Percentiles rank a stretch among this genome's conserved stretches.
phyloP scores from a whole-genome alignment of 2,329 filamentous ascomycete genomes.

The Aureobasidium subglaciale region DNA sequence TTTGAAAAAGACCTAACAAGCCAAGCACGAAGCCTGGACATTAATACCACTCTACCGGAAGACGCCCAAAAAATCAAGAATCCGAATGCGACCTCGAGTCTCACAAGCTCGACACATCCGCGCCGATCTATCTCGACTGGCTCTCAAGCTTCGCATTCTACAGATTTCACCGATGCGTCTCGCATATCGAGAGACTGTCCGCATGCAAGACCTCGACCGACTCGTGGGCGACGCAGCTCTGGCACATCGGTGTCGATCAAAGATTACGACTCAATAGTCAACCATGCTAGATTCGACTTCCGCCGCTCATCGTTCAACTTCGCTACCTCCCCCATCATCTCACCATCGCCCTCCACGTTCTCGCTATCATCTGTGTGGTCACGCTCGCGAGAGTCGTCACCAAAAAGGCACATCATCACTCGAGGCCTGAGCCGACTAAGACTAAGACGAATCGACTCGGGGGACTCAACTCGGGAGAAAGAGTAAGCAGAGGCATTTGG shows the following conservation, averaged over 20 bases:
- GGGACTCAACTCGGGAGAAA: constrained; percentile 20
- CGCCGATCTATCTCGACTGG: constrained; percentile 27
- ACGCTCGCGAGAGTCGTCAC: constrained; percentile 23
- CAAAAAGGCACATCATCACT: constrained; percentile 27
- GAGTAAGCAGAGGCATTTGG: neutral
- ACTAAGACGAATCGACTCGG: constrained; percentile 24
- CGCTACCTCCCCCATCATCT: constrained; percentile 22
- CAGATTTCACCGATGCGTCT: constrained; percentile 28
- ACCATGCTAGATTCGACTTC: constrained; percentile 20
- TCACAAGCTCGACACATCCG: constrained; percentile 15
- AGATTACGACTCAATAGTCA: constrained; percentile 29
- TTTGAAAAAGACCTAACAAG: constrained; percentile 23
- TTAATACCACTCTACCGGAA: constrained; percentile 17
- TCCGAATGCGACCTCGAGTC: neutral
- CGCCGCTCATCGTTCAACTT: constrained; percentile 25
- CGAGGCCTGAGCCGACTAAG: constrained; percentile 28
- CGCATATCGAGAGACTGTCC: constrained; percentile 25
- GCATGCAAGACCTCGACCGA: neutral
- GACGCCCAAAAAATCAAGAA: neutral
- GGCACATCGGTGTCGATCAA: constrained; percentile 26
- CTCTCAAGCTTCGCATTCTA: constrained; percentile 29
- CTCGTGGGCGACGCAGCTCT: constrained; percentile 17
- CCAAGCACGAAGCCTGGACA: constrained; percentile 25
- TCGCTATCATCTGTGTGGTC: constrained; percentile 23
- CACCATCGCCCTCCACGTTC: constrained; percentile 26